These are phyloP conservation scores for Apiospora phragmitis DNA, from an alignment of 2,329 filamentous ascomycete species.

Conservation along the genomic window DNA sequence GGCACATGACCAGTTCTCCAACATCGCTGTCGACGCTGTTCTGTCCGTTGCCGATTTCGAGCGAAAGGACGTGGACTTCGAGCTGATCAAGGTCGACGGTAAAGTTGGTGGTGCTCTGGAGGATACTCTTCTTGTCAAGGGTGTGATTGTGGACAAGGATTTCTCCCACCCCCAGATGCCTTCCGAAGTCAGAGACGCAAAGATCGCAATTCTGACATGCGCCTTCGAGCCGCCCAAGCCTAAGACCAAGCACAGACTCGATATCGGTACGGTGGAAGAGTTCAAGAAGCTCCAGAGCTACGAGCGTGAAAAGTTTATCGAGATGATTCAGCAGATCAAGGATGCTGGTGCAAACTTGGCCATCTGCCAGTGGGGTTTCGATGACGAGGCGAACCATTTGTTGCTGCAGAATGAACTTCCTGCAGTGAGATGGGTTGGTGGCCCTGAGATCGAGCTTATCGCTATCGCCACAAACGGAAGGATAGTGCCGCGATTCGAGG, in stretches of 20 bases:
- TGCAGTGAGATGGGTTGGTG: constrained; percentile 96
- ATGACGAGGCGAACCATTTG: constrained; percentile 97
- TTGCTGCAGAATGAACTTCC: constrained; percentile 94
- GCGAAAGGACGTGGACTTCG: constrained; percentile 96
- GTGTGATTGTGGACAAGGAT: constrained; percentile 98
- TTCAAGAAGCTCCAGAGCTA: constrained; percentile 98
- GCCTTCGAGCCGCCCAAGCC: constrained; percentile 98
- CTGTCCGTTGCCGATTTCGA: constrained; percentile 95
- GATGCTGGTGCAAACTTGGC: constrained; percentile 94
- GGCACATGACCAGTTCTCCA: constrained; percentile 95
- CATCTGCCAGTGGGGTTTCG: constrained; percentile 99
- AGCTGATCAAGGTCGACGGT: constrained; percentile 98
- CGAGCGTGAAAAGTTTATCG: constrained; percentile 92
- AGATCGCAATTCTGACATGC: constrained; percentile 96
- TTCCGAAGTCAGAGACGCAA: constrained; percentile 89
- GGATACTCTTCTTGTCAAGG: constrained; percentile 92
- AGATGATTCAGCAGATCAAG: constrained; percentile 99
- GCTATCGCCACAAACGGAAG: constrained; percentile 97
- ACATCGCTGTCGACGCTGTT: constrained; percentile 96
- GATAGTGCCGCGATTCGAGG: constrained; percentile 96
- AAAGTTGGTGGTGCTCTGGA: constrained; percentile 95
- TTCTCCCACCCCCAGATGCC: constrained; percentile 99
- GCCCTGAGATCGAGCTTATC: constrained; percentile 96
- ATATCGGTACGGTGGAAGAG: constrained; percentile 95
- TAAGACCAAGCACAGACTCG: constrained; percentile 99